phyloP scores from a whole-genome alignment of 345 rosid genomes.

The Lagerstroemia speciosa region DNA sequence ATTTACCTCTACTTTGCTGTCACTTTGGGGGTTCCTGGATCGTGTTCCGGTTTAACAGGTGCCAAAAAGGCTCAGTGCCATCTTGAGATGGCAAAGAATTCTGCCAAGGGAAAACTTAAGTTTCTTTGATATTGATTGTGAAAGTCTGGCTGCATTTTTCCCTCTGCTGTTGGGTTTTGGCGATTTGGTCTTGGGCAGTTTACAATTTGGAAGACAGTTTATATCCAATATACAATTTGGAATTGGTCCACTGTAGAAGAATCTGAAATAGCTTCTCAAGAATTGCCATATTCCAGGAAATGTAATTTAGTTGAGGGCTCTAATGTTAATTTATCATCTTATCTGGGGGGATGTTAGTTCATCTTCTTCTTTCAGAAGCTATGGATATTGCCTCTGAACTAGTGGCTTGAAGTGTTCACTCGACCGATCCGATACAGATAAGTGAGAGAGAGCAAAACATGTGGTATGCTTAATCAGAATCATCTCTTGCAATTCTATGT shows the following conservation, averaged over 20 bases:
- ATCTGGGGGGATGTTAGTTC: not conserved
- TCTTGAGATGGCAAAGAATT: constrained; percentile 34
- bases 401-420: too few relatives aligned
- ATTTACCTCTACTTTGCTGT: constrained; percentile 86
- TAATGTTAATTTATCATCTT: not conserved
- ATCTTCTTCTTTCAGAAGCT: not conserved
- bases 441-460: too few relatives aligned
- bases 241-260: not conserved
- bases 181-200: not conserved
- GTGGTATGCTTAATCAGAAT: too few relatives aligned
- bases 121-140: constrained; percentile 14
- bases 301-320: not conserved
- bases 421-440: too few relatives aligned
- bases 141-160: not conserved
- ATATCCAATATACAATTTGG: not conserved
- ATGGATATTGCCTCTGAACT: not conserved
- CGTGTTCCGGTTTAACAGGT: constrained; percentile 68
- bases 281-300: not conserved
- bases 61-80: constrained; percentile 53
- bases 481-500: too few relatives aligned
- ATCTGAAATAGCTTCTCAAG: not conserved
- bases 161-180: not conserved
- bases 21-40: constrained; percentile 51
- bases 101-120: constrained; percentile 51
- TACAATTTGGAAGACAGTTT: not conserved